These are phyloP conservation scores for Apostasia shenzhenica DNA, from an alignment of 106 monocot genomes.

Conservation along the genomic window DNA sequence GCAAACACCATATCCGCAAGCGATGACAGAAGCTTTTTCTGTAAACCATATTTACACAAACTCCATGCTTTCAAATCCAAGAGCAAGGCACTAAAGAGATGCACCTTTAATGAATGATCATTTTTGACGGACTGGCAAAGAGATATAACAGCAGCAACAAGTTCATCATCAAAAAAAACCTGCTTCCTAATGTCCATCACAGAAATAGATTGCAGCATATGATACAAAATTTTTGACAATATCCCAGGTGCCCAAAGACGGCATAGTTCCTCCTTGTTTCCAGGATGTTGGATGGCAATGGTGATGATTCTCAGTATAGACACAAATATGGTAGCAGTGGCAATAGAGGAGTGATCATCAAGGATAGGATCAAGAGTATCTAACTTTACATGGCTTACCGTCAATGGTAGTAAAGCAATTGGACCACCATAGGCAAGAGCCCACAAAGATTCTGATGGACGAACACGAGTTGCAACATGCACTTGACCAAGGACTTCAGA, in stretches of 20 bases:
- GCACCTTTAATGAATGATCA: constrained; percentile 76
- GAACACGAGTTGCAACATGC: constrained; percentile 70
- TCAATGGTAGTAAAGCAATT: constrained; percentile 84
- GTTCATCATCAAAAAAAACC: constrained; percentile 65
- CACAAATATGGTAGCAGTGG: constrained; percentile 65
- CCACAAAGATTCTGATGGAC: constrained; percentile 80
- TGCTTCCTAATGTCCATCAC: constrained; percentile 38
- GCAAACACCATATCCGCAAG: constrained; percentile 98
- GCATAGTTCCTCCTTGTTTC: constrained; percentile 84
- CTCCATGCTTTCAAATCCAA: constrained; percentile 97
- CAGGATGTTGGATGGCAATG: constrained; percentile 74
- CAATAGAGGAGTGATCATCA: constrained; percentile 43
- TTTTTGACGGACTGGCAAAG: constrained; percentile 84
- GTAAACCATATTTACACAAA: constrained; percentile 84
- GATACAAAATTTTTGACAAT: constrained; percentile 69
- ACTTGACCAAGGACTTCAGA: constrained; percentile 98
- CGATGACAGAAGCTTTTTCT: constrained; percentile 97
- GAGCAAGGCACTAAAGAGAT: constrained; percentile 79
- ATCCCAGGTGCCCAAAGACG: constrained; percentile 65
- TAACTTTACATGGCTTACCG: constrained; percentile 62
- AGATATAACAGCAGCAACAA: constrained; percentile 77
- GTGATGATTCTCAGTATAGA: constrained; percentile 84
- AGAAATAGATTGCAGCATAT: constrained; percentile 57
- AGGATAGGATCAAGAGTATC: constrained; percentile 69
- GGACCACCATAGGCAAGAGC: constrained; percentile 95